A percentile compares a stretch with the other conserved stretches of the same genome.
These are phyloP conservation scores for Geotrichum klebahnii DNA, from an alignment of 1,139 yeast species.

Conservation along the genomic window DNA sequence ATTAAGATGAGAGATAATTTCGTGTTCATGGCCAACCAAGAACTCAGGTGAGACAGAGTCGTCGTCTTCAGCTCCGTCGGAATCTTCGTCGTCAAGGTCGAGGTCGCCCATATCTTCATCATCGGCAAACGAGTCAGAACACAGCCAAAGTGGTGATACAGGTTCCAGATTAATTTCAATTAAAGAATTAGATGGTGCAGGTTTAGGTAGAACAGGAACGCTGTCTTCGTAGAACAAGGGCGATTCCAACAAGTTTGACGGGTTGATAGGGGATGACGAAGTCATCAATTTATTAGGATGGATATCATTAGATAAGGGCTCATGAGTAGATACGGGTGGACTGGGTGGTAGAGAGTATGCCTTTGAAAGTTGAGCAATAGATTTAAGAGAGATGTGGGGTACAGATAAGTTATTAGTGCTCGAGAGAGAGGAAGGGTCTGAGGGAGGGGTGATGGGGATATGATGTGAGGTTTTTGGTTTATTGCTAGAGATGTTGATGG, in stretches of 20 bases:
- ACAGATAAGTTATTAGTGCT: no score
- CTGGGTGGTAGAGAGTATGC: not conserved
- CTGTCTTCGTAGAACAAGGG: not conserved
- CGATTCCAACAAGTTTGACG: not conserved
- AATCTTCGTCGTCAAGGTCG: not conserved
- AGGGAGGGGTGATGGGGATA: not conserved
- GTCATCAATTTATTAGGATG: no score
- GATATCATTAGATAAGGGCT: not conserved
- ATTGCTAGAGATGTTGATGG: no score
- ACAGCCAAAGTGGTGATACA: conserved; percentile 26
- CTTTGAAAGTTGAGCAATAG: not conserved
- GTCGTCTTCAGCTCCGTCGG: not conserved
- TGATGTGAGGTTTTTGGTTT: no score
- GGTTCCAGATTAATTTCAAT: conserved; percentile 29
- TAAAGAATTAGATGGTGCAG: conserved; percentile 24
- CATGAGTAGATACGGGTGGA: not conserved
- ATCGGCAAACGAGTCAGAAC: conserved; percentile 17
- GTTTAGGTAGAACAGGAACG: conserved; percentile 18
- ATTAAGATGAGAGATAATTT: conserved; percentile 26
- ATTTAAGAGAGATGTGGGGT: no score
- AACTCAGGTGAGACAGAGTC: conserved; percentile 24
- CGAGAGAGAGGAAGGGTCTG: not conserved
- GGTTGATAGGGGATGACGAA: not conserved
- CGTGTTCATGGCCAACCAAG: conserved; percentile 26
- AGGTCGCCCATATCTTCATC: conserved; percentile 5